These are phyloP conservation scores for Penicillium janthinellum DNA, from an alignment of 2,329 filamentous ascomycete species.

Conservation along the genomic window DNA sequence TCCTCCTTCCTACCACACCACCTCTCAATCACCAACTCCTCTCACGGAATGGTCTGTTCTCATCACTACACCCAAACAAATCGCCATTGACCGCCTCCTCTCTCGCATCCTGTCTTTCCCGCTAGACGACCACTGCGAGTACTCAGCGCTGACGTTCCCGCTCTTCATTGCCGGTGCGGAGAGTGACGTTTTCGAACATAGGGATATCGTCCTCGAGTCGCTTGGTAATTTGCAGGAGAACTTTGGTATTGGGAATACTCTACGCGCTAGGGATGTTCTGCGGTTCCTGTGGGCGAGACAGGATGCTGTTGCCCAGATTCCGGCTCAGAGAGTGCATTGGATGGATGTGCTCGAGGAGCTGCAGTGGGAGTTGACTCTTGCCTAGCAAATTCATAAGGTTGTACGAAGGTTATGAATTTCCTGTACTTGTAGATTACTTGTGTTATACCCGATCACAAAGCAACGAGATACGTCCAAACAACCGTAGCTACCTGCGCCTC, in stretches of 20 bases:
- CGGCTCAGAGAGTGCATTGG: conserved; percentile 28
- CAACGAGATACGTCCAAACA: neutral
- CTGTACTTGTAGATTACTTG: neutral
- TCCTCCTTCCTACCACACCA: neutral
- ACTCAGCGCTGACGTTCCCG: conserved; percentile 42
- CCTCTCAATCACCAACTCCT: neutral
- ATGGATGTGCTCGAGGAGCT: conserved; percentile 35
- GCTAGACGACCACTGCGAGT: conserved; percentile 39
- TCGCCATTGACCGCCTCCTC: conserved; percentile 33
- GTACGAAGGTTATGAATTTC: neutral
- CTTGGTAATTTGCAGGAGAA: conserved; percentile 35
- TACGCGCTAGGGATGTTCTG: conserved; percentile 36
- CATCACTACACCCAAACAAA: conserved; percentile 31
- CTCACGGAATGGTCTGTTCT: conserved; percentile 17
- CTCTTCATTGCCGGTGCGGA: conserved; percentile 42
- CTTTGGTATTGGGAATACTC: conserved; percentile 41
- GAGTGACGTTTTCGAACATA: conserved; percentile 24
- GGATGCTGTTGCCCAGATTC: conserved; percentile 12
- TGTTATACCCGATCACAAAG: neutral
- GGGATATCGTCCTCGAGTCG: conserved; percentile 29
- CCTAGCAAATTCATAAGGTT: conserved; percentile 14
- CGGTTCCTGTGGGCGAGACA: conserved; percentile 30
- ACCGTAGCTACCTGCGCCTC: neutral
- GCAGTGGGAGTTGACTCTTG: conserved; percentile 38
- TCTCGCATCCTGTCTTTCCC: conserved; percentile 28